phyloP scores from a whole-genome alignment of 2,329 filamentous ascomycete genomes.

The Alternaria atra region DNA sequence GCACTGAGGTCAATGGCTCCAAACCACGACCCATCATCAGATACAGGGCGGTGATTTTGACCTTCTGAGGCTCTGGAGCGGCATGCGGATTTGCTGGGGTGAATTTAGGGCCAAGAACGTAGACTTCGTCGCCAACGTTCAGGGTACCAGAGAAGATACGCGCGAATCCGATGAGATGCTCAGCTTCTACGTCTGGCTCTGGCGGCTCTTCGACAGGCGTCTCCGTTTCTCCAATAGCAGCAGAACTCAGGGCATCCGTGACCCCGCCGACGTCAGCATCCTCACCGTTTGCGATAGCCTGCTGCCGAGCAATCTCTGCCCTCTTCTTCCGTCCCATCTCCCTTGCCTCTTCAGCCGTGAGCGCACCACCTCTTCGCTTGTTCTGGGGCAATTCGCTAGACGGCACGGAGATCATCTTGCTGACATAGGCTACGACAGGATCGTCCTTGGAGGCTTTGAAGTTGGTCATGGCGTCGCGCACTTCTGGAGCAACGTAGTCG shows the following conservation, averaged over 20 bases:
- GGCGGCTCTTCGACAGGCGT: constrained; percentile 40
- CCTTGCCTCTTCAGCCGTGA: constrained; percentile 89
- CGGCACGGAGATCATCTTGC: constrained; percentile 96
- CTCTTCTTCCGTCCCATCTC: constrained; percentile 88
- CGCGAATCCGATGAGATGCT: constrained; percentile 94
- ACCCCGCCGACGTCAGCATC: constrained; percentile 62
- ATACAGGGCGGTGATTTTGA: constrained; percentile 87
- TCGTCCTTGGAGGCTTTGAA: constrained; percentile 76
- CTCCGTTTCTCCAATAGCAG: constrained; percentile 60
- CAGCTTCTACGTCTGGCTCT: constrained; percentile 74
- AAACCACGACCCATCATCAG: constrained; percentile 94
- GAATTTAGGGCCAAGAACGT: constrained; percentile 93
- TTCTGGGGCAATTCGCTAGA: constrained; percentile 92
- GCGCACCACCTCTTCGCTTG: constrained; percentile 71
- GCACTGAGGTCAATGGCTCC: constrained; percentile 82
- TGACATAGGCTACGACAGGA: constrained; percentile 92
- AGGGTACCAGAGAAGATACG: constrained; percentile 91
- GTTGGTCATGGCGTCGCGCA: constrained; percentile 82
- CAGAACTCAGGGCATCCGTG: constrained; percentile 67
- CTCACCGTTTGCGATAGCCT: constrained; percentile 62
- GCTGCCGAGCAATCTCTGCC: constrained; percentile 83
- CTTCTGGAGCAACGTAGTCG: constrained; percentile 70
- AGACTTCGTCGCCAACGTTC: constrained; percentile 87
- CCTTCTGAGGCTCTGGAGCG: constrained; percentile 77
- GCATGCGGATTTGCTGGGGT: constrained; percentile 79